phyloP scores from a whole-genome alignment of 2,329 filamentous ascomycete species.

The Fusarium sp. region DNA sequence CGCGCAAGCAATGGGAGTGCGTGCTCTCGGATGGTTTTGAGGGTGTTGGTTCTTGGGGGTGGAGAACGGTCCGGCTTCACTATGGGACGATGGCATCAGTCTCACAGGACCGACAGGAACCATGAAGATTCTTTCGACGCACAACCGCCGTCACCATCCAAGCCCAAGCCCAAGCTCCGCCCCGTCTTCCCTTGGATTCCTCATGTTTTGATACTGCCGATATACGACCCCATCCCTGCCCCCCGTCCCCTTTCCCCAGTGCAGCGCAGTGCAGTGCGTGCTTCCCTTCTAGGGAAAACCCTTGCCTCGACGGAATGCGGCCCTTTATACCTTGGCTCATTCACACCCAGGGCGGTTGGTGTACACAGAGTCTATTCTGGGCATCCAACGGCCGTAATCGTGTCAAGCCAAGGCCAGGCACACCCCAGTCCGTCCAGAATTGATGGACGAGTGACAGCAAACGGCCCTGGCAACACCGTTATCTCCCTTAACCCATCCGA shows the following conservation, averaged over 20 bases:
- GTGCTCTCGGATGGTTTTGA: conserved; percentile 20
- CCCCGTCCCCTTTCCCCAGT: background rate
- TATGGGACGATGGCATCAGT: conserved; percentile 34
- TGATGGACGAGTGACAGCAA: conserved; percentile 17
- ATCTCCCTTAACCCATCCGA: conserved; percentile 38
- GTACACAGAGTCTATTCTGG: conserved; percentile 22
- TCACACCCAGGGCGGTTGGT: conserved; percentile 5
- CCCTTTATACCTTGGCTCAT: conserved; percentile 36
- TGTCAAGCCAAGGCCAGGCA: conserved; percentile 2
- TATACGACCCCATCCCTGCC: conserved; percentile 3
- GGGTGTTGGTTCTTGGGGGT: conserved; percentile 34
- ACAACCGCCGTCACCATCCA: conserved; percentile 1
- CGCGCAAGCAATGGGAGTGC: conserved; percentile 3
- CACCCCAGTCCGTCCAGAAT: conserved; percentile 10
- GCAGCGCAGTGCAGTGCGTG: background rate
- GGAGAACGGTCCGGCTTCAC: conserved; percentile 21
- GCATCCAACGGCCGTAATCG: conserved; percentile 13
- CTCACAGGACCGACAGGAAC: conserved; percentile 9
- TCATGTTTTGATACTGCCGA: conserved; percentile 6
- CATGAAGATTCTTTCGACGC: conserved; percentile 21
- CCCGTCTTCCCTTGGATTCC: background rate
- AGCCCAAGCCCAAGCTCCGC: background rate
- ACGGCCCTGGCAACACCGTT: conserved; percentile 30
- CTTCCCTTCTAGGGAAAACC: conserved; percentile 11
- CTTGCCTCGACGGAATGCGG: conserved; percentile 31